Percentiles rank a stretch among this genome's conserved stretches.
phyloP scores from a whole-genome alignment of 345 rosid species.

The Rhodomyrtus tomentosa region DNA sequence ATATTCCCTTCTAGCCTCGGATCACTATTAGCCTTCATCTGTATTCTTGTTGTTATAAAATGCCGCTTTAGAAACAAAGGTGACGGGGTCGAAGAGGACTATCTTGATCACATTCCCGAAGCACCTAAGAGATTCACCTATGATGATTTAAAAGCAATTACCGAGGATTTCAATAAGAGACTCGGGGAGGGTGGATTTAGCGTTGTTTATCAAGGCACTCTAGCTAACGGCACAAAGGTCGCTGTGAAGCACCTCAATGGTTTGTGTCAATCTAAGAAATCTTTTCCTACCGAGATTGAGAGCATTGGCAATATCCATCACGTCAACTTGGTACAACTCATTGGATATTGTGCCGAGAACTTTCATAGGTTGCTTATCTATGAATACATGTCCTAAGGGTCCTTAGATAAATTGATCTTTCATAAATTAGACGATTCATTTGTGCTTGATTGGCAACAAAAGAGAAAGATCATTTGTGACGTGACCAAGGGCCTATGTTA shows the following conservation, averaged over 20 bases:
- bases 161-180: not conserved
- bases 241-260: not conserved
- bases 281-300: not conserved
- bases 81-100: not conserved
- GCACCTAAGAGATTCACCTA: not conserved
- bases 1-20: not conserved
- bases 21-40: not conserved
- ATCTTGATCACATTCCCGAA: not conserved
- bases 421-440: not conserved
- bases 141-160: not conserved
- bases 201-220: not conserved
- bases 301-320: constrained; percentile 1
- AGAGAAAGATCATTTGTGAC: not conserved
- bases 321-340: not conserved
- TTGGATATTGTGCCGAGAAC: not conserved
- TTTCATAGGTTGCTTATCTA: not conserved
- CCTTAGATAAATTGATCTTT: constrained; percentile 1
- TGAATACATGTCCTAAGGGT: constrained; percentile 13
- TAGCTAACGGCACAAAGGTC: not conserved
- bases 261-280: not conserved
- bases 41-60: not conserved
- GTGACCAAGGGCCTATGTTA: not conserved
- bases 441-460: not conserved
- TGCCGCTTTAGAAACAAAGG: not conserved
- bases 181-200: constrained; percentile 1